phyloP scores from a whole-genome alignment of 345 rosid genomes.

The Dipteronia dyeriana region DNA sequence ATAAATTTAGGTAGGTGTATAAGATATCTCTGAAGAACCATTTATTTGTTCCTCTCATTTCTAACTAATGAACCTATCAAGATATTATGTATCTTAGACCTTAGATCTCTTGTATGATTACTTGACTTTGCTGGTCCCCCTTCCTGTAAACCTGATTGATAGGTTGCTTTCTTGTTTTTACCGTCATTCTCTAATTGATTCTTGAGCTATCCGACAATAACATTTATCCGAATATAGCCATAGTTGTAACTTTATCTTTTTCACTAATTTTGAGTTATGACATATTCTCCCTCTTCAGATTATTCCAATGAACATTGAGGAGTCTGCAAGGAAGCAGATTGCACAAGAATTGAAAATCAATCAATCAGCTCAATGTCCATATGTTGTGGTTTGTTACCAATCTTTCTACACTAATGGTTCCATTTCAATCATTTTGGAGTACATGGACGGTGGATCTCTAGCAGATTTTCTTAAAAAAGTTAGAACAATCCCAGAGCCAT shows the following conservation, averaged over 20 bases:
- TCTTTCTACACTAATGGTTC: constrained; percentile 81
- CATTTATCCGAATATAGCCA: neutral
- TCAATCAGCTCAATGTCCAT: constrained; percentile 74
- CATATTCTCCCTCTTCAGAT: constrained; percentile 38
- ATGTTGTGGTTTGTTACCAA: constrained; percentile 81
- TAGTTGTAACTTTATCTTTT: constrained; percentile 16
- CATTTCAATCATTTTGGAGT: constrained; percentile 80
- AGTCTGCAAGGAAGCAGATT: constrained; percentile 59
- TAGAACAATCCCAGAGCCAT: constrained; percentile 64
- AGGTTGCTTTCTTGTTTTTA: neutral
- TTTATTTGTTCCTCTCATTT: neutral
- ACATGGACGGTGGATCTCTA: constrained; percentile 93
- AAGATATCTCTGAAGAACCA: neutral
- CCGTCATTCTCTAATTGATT: neutral
- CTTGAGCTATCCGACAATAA: neutral
- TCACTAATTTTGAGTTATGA: constrained; percentile 9
- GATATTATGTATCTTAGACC: neutral
- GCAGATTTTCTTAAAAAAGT: constrained; percentile 77
- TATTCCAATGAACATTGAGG: constrained; percentile 79
- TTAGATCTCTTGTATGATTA: neutral
- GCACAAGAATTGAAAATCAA: constrained; percentile 83
- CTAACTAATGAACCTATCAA: neutral
- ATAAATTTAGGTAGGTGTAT: too few relatives aligned
- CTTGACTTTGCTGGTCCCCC: neutral
- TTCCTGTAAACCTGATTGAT: neutral